phyloP scores from a whole-genome alignment of 2,329 filamentous ascomycete genomes.

The Trichoderma pleuroti region DNA sequence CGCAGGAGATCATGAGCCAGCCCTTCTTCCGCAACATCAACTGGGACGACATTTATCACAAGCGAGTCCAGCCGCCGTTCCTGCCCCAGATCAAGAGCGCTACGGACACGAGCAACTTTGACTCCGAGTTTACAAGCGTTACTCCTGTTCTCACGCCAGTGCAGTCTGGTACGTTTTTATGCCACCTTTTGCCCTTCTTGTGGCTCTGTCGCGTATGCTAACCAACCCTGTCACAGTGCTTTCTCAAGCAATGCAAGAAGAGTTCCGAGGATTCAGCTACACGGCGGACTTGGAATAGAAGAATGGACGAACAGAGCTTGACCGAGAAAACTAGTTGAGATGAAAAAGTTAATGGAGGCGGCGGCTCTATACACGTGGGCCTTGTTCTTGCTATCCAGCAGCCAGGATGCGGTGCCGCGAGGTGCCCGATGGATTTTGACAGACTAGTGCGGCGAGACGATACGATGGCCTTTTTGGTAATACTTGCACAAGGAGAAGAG shows the following conservation, averaged over 20 bases:
- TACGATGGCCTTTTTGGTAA: neutral
- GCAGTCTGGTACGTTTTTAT: conserved; percentile 75
- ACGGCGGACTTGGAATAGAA: conserved; percentile 78
- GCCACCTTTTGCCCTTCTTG: neutral
- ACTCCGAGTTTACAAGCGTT: conserved; percentile 96
- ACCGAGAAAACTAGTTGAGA: conserved; percentile 20
- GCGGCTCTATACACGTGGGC: neutral
- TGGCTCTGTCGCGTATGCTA: conserved; percentile 24
- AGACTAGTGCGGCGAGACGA: neutral
- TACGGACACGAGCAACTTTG: conserved; percentile 99
- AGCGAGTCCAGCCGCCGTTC: conserved; percentile 86
- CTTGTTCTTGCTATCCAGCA: neutral
- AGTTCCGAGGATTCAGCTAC: conserved; percentile 98
- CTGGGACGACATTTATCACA: conserved; percentile 98
- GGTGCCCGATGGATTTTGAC: neutral
- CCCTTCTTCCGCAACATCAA: conserved; percentile 97
- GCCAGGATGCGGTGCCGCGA: neutral
- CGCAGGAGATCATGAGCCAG: conserved; percentile 98
- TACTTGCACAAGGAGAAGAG: neutral
- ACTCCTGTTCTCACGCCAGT: conserved; percentile 96
- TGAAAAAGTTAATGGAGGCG: neutral
- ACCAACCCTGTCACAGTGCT: conserved; percentile 60
- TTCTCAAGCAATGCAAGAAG: conserved; percentile 98
- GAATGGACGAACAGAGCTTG: conserved; percentile 19
- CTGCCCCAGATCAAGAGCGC: conserved; percentile 83